Evolutionary conservation across 768 basidiomycete species (phyloP), one percentile per base, ranked within the genome.

Genomic region (Heimioporus sp.): DNA sequence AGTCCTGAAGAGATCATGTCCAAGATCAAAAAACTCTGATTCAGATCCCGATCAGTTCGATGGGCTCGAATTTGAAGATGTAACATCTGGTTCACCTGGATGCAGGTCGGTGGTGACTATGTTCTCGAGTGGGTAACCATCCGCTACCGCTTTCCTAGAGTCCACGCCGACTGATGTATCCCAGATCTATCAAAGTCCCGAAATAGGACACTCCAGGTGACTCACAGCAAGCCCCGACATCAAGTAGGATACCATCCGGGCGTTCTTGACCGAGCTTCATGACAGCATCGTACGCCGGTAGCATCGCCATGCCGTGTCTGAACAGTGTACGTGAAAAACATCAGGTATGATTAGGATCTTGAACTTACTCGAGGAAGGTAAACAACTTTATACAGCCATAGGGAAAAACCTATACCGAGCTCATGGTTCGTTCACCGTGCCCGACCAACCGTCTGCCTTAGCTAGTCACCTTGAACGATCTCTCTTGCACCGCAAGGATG

Each of bases 1-100:
- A 2, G 79, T 76, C 38, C 65, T 77, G 72, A 86, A 89, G 16
- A 88, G 71, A 30, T 78, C 73, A 51, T 87, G 83, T 1, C 84
- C 83, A 8, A 78, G 65, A 2, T 79, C 70, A 77, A 80, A 81
- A 53, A 80, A 86, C 3, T 66, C 85, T 85, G 41, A 39, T 35
- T 19, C 20, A 24, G 5, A 28, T 35, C 5, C 47, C 15, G 4
- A 0, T 37, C 4, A 12, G 21, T 16, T 11, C 17, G 24, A 28
- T 28, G 24, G 5, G 24, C 7, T 21, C 5, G 32, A 10, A 6
- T 5, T 36, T 32, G n/a, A 5, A 19, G 48, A 15, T 13, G 20
- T 6, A 4, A 35, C 4, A 42, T 31, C 10, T 37, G 30, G 5
- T 12, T 48, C 43, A 72, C 79, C 74, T 45, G 67, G 47, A 16